A percentile compares a stretch with the other conserved stretches of the same genome.
Conservation (phyloP, 1,284 basidiomycete species). For the Puccinia sorghi region DNA sequence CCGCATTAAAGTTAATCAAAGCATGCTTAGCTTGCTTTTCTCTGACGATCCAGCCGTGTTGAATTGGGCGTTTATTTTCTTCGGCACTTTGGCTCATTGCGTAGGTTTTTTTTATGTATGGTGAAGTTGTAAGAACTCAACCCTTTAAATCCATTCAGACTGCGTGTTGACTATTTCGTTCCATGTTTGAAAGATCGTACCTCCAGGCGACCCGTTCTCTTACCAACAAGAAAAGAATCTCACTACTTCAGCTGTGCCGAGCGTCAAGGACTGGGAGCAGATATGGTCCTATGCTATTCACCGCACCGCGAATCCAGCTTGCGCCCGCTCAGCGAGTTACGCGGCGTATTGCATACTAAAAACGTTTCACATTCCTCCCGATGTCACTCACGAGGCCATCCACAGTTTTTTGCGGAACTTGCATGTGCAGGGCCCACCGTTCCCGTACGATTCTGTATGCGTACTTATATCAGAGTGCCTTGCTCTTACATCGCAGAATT, state of each 20-base stretch:
- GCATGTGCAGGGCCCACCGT: slow-evolving; percentile 79
- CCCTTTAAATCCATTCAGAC: slow-evolving; percentile 7
- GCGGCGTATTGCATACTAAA: slow-evolving; percentile 65
- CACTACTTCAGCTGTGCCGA: slow-evolving; percentile 52
- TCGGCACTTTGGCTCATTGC: slow-evolving; percentile 69
- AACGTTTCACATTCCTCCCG: slow-evolving; percentile 63
- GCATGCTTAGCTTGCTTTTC: slow-evolving; percentile 67
- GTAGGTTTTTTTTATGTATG: slow-evolving; percentile 55
- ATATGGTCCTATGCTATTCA: slow-evolving; percentile 80
- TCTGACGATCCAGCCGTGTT: slow-evolving; percentile 69
- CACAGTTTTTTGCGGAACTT: slow-evolving; percentile 74
- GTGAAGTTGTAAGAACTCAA: background rate
- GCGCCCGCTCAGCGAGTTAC: slow-evolving; percentile 79
- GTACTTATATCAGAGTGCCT: slow-evolving; percentile 68
- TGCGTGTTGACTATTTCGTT: background rate
- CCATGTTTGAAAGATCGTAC: slow-evolving; percentile 3
- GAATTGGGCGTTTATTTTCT: slow-evolving; percentile 77
- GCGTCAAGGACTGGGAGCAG: slow-evolving; percentile 66
- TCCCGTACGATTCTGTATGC: slow-evolving; percentile 82
- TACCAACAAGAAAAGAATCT: slow-evolving; percentile 49
- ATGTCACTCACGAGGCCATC: slow-evolving; percentile 68
- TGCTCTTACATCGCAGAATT: slow-evolving; percentile 73
- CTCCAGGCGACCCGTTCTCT: slow-evolving; percentile 44
- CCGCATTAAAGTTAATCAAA: slow-evolving; percentile 64
- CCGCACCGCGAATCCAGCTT: slow-evolving; percentile 66